phyloP scores from a whole-genome alignment of 306 rosid genomes.

The Parietaria judaica region DNA sequence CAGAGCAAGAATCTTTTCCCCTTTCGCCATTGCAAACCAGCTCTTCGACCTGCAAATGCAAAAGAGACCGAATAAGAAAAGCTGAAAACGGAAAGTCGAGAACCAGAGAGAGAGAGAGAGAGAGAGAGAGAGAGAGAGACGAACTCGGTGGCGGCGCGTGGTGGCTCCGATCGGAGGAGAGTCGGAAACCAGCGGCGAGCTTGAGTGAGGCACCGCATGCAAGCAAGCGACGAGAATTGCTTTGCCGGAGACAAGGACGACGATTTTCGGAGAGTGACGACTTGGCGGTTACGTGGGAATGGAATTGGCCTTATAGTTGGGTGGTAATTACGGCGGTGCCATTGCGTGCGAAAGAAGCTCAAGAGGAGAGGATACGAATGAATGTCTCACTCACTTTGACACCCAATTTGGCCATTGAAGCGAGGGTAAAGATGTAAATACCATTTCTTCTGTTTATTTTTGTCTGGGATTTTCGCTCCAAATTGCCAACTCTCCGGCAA shows the following conservation, averaged over 20 bases:
- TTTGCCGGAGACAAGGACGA: background rate
- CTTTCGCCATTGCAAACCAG: no score
- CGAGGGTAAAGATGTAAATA: slow-evolving; percentile 11
- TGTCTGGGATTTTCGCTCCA: background rate
- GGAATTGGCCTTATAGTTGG: background rate
- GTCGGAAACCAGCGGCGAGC: no score
- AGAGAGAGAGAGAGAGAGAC: no score
- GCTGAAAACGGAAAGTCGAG: no score
- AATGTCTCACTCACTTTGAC: background rate
- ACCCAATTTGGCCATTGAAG: background rate
- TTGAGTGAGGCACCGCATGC: no score
- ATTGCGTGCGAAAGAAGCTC: background rate
- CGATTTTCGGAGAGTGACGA: background rate
- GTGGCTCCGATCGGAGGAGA: no score
- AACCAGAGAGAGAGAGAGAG: no score
- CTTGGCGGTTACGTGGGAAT: background rate
- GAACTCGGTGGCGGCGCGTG: no score
- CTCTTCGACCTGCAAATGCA: no score
- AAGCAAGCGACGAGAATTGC: no score
- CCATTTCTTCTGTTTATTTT: background rate
- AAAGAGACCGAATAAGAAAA: no score
- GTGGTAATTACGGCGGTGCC: background rate
- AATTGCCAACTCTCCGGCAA: background rate
- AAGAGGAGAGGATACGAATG: background rate
- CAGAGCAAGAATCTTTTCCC: no score